Base-by-base conservation (phyloP, 2,329 filamentous ascomycete species). In the Chaetothyriales sp. region DNA sequence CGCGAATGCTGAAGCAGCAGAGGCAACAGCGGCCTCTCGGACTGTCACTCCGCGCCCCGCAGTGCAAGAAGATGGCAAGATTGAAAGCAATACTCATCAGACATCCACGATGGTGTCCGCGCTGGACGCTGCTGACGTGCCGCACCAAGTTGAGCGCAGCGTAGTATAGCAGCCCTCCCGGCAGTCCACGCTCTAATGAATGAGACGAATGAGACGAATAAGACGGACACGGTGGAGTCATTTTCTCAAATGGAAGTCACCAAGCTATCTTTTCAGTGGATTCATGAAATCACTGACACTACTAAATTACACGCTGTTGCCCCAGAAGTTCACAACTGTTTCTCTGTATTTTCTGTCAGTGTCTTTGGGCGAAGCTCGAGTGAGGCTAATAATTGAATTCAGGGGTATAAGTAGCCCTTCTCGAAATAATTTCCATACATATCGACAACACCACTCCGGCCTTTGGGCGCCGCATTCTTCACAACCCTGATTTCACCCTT, bases 401-500 rank as follows among this genome's bases (percentile, higher is more conserved):
- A 76, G 50, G 73, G 70, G 61, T 77, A 77, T 20, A 74, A 60
- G 61, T 74, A 76, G 2, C 73, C 73, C 52, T 70, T 71, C 59
- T 76, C 72, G 55, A 73, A 77, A 51, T 71, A 70, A 61, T 77
- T 77, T 2, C 75, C 74, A 63, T 75, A 77, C 59, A 72, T 73
- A 60, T 73, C 71, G 43, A 77, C 73, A 28, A 69, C 66, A 9
- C 71, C 72, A 47, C 62, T 70, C 49, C 70, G 65, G 25, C 49
- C 59, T 43, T 60, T 57, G 20, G 52, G 64, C 10, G 64, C 62
- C 15, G 67, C 58, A 56, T 71, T 70, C 37, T 77, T 67, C n/a
- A 81, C 66, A 28, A 82, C 70, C 50, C 76, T 76, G 20, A 82
- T 72, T 33, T 77, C 69, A 5, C 79, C 79, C 28, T 74, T 71